Base-by-base conservation (phyloP, 2,329 filamentous ascomycete genomes). In the Neofusicoccum cordaticola region DNA sequence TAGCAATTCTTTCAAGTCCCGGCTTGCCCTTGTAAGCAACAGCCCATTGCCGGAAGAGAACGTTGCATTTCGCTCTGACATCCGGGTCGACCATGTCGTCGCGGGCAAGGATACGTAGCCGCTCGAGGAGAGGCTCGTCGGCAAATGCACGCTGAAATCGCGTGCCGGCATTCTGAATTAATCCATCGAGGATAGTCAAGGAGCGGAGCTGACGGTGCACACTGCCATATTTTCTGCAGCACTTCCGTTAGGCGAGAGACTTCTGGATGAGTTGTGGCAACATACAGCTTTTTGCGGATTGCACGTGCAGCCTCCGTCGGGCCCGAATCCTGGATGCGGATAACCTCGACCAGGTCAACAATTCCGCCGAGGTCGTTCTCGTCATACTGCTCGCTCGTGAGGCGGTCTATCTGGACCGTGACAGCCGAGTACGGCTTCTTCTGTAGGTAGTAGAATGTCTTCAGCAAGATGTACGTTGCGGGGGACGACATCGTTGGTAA, bases 341-440 rank as follows among this genome's bases (percentile, higher is more conserved):
- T 91, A 64, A 95, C 92, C 78, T 99, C 95, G 68, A 98, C 91
- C 27, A 99, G 87, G 72, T 98, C 93, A 45, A 94, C 91, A 68
- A 99, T 92, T 27, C 94, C 95, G 71, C 91, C 90, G 42, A 96
- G 83, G 76, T 98, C 93, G 75, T 98, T 92, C 74, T 96, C 92
- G 66, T 96, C 90, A 78, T 91, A 96, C 67, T 90, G 84, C 78
- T 97, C 94, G 72, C 91, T 90, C 1, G 94, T 98, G 71, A 98
- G 85, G 66, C 89, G 89, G 78, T 98, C 95, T 71, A 99, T 87
- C 68, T 92, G 91, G 63, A 97, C 94, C 41, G 94, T 97, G 68
- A 99, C 89, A 47, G 95, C 93, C 74, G 95, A 92, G 78, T 93
- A 98, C 2, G 94, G 93, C 78, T 95, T 95, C 81, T 93, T 81